Evolutionary conservation across 208 protist species (phyloP), one percentile per base, ranked within the genome.

Genomic region (Crithidia brevicula): DNA sequence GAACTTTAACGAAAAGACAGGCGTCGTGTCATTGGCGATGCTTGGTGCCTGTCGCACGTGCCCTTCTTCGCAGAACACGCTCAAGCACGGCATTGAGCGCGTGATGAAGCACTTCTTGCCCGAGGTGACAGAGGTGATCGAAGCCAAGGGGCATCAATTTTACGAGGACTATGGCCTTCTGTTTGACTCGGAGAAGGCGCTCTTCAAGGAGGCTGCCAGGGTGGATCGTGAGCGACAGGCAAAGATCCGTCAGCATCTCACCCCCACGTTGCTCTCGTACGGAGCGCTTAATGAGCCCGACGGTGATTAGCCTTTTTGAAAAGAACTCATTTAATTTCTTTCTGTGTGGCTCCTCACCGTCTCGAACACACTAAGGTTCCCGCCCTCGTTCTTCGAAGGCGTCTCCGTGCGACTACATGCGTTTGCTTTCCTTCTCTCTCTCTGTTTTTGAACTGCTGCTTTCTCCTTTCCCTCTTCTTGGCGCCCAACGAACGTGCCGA

Each of bases 91-190:
- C 31, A 96, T 98, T 60, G 93, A 97, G 70, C 86, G 92, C 10
- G 85, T 97, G 15, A 85, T 98, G 81, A 85, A 89, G 75, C 95
- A 98, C 82, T 98, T 95, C 56, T 51, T 98, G 68, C 92, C 93
- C 0, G 93, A 98, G 74, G 95, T 98, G 49, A 88, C 58, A 20
- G 71, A 81, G 57, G 89, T 95, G 25, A 50, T 91, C 1, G 88
- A 92, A 68, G 79, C 60, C 10, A 92, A 89, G 53, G 85, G 74
- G 6, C 86, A 94, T 50, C 62, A 85, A 46, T 93, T 96, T 61
- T 94, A 96, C 73, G 80, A 92, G 56, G 81, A 94, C 47, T 92
- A 93, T 70, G 87, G 71, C 9, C 77, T 96, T 0, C 56, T 93
- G 8, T 93, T 95, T 69, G 71, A 88, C 50, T 92, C 85, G 11